A percentile compares a stretch with the other conserved stretches of the same genome.
phyloP scores from a whole-genome alignment of 768 basidiomycete genomes.

The Boletus tomentosulus region DNA sequence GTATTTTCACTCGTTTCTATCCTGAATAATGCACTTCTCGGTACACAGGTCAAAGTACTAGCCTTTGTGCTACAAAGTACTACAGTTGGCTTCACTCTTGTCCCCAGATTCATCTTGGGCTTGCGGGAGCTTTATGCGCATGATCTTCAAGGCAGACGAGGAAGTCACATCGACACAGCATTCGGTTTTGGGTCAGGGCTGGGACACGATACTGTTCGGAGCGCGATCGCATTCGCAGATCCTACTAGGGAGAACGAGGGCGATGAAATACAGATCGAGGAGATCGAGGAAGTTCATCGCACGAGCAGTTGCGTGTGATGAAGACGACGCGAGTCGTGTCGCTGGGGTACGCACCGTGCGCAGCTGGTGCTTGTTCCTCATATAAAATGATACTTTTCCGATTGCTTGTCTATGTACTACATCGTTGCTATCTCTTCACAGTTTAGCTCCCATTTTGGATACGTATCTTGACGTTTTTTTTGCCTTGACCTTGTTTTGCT shows the following conservation, averaged over 20 bases:
- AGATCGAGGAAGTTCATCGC: no score
- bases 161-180: not conserved
- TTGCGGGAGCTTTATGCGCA: not conserved
- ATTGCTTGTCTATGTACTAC: not conserved
- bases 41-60: no score
- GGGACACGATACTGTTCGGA: not conserved
- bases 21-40: not conserved
- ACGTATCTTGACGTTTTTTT: conserved; percentile 47
- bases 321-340: no score
- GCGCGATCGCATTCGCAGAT: not conserved
- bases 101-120: not conserved
- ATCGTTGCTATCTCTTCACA: conserved; percentile 6
- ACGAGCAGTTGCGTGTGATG: no score
- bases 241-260: not conserved
- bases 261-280: not conserved
- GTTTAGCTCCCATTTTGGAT: conserved; percentile 30
- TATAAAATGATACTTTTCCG: no score
- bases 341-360: no score
- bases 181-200: not conserved
- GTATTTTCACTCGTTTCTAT: not conserved
- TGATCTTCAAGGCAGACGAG: not conserved
- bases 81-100: not conserved
- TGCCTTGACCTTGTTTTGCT: conserved; percentile 49
- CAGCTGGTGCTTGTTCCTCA: no score
- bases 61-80: no score